Evolutionary conservation across 306 rosid genomes (phyloP), one percentile per base, ranked within the genome.

Genomic region (Lathyrus oleraceus): DNA sequence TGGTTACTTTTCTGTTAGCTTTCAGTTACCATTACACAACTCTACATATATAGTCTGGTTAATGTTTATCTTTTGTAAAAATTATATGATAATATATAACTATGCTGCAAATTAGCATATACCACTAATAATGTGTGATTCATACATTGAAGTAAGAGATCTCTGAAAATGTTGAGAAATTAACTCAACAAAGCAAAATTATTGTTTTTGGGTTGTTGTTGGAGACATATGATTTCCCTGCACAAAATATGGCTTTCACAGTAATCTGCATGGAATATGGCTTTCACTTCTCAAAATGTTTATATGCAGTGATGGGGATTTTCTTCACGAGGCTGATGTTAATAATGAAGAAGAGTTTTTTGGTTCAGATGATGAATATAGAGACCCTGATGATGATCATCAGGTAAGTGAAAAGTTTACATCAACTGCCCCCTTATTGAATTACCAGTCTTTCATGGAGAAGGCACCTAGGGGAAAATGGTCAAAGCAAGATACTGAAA

Each of bases 371-470:
- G 87, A 84, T n/a, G 90, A 69, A 30, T 27, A 2, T 43, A 68
- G 81, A 85, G 83, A 76, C 60, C 72, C 76, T 54, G 85, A 76
- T 76, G 89, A 76, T 75, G 89, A 84, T 61, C 79, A 85, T 61
- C 83, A 85, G 72, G 72, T 71, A 6, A 72, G n/a, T 48, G 78
- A 71, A 69, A 71, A 25, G 11, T 66, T 74, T 56, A 71, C 79
- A 53, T 51, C 76, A 60, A 76, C 82, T 68, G 3, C 86, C 32
- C 5, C 74, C 60, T 43, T 69, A 65, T 66, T 76, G 56, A 94
- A 91, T 83, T 91, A 89, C 80, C 96, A 87, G 45, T 71, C 96
- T 35, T 94, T 74, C 85, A 87, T 86, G 89, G 78, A 86, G 68
- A 94, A 85, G 86, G 48, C 88, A 67, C 92, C 89, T 13, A 70